Percentiles rank a stretch among this genome's conserved stretches.
Conservation (phyloP, 352 stramenopile species). For the Blastocystis sp. region DNA sequence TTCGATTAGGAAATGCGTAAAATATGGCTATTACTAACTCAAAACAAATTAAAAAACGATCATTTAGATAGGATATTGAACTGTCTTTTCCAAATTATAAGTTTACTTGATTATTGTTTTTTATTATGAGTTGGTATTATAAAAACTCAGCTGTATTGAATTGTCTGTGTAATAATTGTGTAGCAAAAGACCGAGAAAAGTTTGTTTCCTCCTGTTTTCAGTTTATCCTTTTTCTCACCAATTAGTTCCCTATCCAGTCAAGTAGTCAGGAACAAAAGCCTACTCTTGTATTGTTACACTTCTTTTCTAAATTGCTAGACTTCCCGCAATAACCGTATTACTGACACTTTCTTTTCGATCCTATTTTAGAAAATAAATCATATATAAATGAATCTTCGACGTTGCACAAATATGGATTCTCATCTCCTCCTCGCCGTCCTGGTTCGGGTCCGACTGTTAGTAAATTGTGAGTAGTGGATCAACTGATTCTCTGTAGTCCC, state of each 20-base stretch:
- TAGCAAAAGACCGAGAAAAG: neutral
- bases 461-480: neutral
- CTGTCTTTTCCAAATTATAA: neutral
- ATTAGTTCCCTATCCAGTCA: too few relatives aligned
- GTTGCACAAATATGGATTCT: neutral
- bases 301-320: too few relatives aligned
- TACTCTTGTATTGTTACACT: too few relatives aligned
- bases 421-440: neutral
- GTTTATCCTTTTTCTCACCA: too few relatives aligned
- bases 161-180: neutral
- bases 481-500: neutral
- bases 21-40: neutral
- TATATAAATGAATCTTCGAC: neutral
- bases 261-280: too few relatives aligned
- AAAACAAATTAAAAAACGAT: neutral
- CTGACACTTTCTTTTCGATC: too few relatives aligned
- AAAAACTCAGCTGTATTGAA: neutral
- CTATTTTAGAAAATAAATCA: too few relatives aligned
- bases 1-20: conserved; percentile 37
- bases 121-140: neutral
- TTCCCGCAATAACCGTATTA: too few relatives aligned
- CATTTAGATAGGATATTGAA: neutral
- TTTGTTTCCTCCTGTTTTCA: neutral
- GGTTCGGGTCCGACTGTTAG: neutral
- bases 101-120: neutral